phyloP scores from a whole-genome alignment of 352 stramenopile species.

The Peronospora farinosa region DNA sequence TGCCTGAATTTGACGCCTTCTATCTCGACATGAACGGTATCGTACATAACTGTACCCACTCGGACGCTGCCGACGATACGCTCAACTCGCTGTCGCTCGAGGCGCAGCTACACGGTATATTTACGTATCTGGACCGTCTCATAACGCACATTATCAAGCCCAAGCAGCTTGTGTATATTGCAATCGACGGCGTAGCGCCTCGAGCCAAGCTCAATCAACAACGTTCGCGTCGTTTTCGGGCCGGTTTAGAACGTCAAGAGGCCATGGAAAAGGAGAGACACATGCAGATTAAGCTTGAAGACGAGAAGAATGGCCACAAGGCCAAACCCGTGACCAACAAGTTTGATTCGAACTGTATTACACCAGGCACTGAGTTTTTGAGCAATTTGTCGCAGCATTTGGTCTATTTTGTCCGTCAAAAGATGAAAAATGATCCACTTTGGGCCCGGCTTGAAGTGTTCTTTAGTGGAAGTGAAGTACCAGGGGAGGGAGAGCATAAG shows the following conservation, averaged over 20 bases:
- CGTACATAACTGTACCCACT: conserved; percentile 99
- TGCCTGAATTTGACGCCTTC: conserved; percentile 98
- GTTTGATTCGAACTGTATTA: conserved; percentile 99
- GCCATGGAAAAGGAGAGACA: conserved; percentile 58
- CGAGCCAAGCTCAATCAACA: conserved; percentile 99
- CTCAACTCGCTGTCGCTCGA: conserved; percentile 89
- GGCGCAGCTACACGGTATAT: conserved; percentile 91
- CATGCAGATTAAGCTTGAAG: conserved; percentile 64
- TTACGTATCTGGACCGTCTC: conserved; percentile 90
- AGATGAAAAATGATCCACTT: conserved; percentile 93
- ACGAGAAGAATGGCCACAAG: conserved; percentile 60
- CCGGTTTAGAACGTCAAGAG: conserved; percentile 71
- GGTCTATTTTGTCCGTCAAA: conserved; percentile 92
- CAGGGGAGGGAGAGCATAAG: conserved; percentile 98
- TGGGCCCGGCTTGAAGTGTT: conserved; percentile 95
- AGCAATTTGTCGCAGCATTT: conserved; percentile 87
- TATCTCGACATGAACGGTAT: conserved; percentile 99
- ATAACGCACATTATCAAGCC: conserved; percentile 97
- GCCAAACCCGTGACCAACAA: conserved; percentile 33
- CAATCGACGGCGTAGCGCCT: conserved; percentile 97
- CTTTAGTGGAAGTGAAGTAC: conserved; percentile 96
- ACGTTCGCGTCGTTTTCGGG: conserved; percentile 92
- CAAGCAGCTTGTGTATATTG: conserved; percentile 96
- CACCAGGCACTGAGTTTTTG: conserved; percentile 99
- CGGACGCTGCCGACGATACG: conserved; percentile 88